These are phyloP conservation scores for Yamadazyma philogaea DNA, from an alignment of 805 yeast genomes.

Conservation along the genomic window DNA sequence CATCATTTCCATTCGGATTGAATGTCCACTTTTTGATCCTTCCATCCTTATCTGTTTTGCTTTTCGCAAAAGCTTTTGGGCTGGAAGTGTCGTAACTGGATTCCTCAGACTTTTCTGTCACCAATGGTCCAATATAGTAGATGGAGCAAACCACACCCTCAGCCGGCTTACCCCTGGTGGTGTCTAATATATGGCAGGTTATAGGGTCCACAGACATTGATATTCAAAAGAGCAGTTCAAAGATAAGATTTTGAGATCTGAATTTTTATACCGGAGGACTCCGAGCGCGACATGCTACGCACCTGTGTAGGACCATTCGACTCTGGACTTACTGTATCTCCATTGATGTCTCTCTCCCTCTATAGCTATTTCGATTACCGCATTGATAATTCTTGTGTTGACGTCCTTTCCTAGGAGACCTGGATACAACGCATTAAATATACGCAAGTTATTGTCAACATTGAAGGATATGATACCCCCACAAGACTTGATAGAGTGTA, in stretches of 20 bases:
- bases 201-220: slow-evolving; percentile 48
- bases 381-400: slow-evolving; percentile 22
- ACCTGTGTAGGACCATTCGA: slow-evolving; percentile 17
- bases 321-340: slow-evolving; percentile 20
- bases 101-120: slow-evolving; percentile 22
- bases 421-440: slow-evolving; percentile 3
- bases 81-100: slow-evolving; percentile 25
- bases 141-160: slow-evolving; percentile 66
- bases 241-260: not conserved
- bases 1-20: slow-evolving; percentile 39
- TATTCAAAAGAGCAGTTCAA: not conserved
- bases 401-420: slow-evolving; percentile 14
- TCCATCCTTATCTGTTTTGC: slow-evolving; percentile 77
- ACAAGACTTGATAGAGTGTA: slow-evolving; percentile 11
- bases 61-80: slow-evolving; percentile 55
- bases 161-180: slow-evolving; percentile 83
- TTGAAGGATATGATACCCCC: slow-evolving; percentile 6
- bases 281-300: slow-evolving; percentile 9
- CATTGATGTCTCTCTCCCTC: slow-evolving; percentile 19
- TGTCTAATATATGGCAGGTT: slow-evolving; percentile 88
- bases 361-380: slow-evolving; percentile 23
- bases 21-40: slow-evolving; percentile 67
- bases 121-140: slow-evolving; percentile 33
- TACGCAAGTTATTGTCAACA: slow-evolving; percentile 11
- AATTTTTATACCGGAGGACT: slow-evolving; percentile 1